Evolutionary conservation across 352 stramenopile species (phyloP).

Genomic region (Phytophthora pistaciae): DNA sequence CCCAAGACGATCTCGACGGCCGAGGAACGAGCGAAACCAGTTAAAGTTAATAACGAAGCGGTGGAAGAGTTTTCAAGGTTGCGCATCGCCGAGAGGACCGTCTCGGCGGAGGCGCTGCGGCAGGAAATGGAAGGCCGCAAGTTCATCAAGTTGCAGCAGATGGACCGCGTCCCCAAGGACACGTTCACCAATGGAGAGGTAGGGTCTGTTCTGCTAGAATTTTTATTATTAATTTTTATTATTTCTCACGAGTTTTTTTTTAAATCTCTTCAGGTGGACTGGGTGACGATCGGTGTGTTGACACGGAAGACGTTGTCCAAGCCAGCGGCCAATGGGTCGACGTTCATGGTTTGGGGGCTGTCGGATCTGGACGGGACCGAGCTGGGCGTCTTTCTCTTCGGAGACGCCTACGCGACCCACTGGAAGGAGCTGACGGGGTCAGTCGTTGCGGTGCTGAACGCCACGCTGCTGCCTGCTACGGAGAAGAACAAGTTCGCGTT

Average conservation of each 20-base stretch:
- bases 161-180: constrained; percentile 64
- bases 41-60: constrained; percentile 25
- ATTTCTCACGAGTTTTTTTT: background rate
- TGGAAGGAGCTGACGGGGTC: constrained; percentile 71
- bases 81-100: constrained; percentile 61
- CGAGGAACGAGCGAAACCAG: constrained; percentile 18
- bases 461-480: constrained; percentile 63
- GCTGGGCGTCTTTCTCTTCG: constrained; percentile 81
- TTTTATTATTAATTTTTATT: background rate
- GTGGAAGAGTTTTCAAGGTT: constrained; percentile 70
- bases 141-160: constrained; percentile 66
- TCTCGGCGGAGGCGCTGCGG: constrained; percentile 52
- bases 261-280: constrained; percentile 55
- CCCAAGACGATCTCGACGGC: constrained; percentile 24
- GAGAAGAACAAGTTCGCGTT: constrained; percentile 87
- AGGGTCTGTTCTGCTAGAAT: background rate
- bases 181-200: constrained; percentile 70
- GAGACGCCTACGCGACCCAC: constrained; percentile 72
- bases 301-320: constrained; percentile 80
- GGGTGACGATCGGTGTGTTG: constrained; percentile 85
- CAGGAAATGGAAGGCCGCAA: constrained; percentile 76
- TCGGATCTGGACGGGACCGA: constrained; percentile 77
- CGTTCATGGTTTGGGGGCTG: constrained; percentile 86
- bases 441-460: constrained; percentile 79
- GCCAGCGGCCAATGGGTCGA: constrained; percentile 63